phyloP scores from a whole-genome alignment of 1,284 basidiomycete species.

The Trichosporon asahii region DNA sequence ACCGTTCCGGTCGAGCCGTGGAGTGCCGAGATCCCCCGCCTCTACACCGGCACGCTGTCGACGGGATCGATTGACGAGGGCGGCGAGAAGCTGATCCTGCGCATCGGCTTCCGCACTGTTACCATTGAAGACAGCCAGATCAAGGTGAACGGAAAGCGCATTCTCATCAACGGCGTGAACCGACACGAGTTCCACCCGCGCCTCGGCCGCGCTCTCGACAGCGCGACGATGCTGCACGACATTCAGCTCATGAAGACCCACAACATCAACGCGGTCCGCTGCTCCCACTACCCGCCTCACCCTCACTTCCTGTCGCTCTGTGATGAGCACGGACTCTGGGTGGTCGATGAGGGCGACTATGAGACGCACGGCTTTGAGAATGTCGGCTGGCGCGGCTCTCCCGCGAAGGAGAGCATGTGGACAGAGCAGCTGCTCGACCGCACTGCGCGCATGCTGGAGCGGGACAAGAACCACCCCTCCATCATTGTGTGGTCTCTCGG shows the following conservation, averaged over 20 bases:
- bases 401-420: conserved; percentile 17
- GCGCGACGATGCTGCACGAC: conserved; percentile 28
- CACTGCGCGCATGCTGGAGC: conserved; percentile 26
- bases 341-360: conserved; percentile 32
- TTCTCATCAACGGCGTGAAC: conserved; percentile 31
- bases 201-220: conserved; percentile 21
- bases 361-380: conserved; percentile 32
- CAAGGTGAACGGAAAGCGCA: conserved; percentile 29
- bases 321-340: conserved; percentile 34
- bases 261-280: conserved; percentile 34
- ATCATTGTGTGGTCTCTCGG: conserved; percentile 33
- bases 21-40: conserved; percentile 28
- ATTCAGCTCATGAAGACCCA: conserved; percentile 30
- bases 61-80: background rate
- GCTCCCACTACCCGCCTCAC: conserved; percentile 30
- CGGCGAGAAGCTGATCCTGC: conserved; percentile 23
- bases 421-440: conserved; percentile 25
- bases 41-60: conserved; percentile 22
- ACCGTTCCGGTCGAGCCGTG: conserved; percentile 25
- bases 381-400: conserved; percentile 24
- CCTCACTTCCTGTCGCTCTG: conserved; percentile 29
- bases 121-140: conserved; percentile 22
- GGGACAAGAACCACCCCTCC: conserved; percentile 34
- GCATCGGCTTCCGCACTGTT: conserved; percentile 31
- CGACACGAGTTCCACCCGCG: conserved; percentile 31